A percentile compares a stretch with the other conserved stretches of the same genome.
Conservation (phyloP, 2,329 filamentous ascomycete species). For the Phialophora verrucosa region DNA sequence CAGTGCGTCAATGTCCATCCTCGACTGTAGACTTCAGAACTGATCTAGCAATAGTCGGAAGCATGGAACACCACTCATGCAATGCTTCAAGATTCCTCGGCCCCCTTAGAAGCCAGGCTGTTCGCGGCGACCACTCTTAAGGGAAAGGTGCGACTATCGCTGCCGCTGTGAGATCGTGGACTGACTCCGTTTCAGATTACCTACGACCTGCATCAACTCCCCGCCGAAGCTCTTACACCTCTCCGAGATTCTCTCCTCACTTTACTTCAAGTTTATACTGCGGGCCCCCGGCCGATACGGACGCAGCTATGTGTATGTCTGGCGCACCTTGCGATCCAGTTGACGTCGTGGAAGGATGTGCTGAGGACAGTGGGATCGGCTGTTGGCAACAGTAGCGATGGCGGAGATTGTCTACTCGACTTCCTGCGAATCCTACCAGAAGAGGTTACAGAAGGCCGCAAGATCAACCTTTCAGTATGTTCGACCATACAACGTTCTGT, state of each 20-base stretch:
- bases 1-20: conserved; percentile 62
- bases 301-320: conserved; percentile 94
- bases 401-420: conserved; percentile 86
- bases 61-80: conserved; percentile 89
- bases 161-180: not conserved
- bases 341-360: conserved; percentile 95
- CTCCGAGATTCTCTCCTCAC: conserved; percentile 84
- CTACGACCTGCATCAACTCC: conserved; percentile 91
- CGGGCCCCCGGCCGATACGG: conserved; percentile 80
- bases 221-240: conserved; percentile 72
- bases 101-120: conserved; percentile 82
- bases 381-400: conserved; percentile 69
- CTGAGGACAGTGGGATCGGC: conserved; percentile 78
- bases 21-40: conserved; percentile 34
- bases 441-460: conserved; percentile 98
- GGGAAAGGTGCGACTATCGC: conserved; percentile 74
- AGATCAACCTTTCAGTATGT: conserved; percentile 99
- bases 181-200: conserved; percentile 70
- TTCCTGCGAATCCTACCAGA: conserved; percentile 96
- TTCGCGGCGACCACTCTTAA: conserved; percentile 97
- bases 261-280: conserved; percentile 78
- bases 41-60: conserved; percentile 53
- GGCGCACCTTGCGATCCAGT: conserved; percentile 92
- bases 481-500: conserved; percentile 59
- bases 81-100: conserved; percentile 77